Evolutionary conservation across 176 grass and related monocot genomes (phyloP).

Genomic region (Oryza punctata): DNA sequence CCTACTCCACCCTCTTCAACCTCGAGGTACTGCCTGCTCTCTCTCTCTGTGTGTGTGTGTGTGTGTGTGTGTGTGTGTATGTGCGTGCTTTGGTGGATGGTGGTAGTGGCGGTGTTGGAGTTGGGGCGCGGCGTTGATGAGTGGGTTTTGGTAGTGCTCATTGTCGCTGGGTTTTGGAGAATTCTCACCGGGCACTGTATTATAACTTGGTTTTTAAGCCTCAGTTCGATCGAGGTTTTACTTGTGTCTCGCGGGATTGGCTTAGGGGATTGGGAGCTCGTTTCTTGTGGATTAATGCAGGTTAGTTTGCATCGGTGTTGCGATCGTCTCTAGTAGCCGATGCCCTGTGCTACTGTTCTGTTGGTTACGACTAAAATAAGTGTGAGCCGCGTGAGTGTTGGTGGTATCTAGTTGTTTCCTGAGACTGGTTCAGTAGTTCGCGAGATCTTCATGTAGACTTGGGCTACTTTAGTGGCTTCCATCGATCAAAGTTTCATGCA

Average conservation of each 20-base stretch:
- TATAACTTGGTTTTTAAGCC: neutral
- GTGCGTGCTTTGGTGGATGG: neutral
- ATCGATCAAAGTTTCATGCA: neutral
- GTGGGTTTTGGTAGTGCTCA: neutral
- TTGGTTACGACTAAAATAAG: slow-evolving; percentile 8
- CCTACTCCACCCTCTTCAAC: slow-evolving; percentile 86
- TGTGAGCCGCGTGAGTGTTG: neutral
- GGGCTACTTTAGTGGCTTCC: neutral
- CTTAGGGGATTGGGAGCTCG: neutral
- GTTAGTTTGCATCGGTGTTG: neutral
- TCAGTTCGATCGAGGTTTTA: neutral
- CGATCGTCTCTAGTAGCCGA: neutral
- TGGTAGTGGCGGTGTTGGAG: neutral
- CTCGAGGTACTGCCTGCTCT: slow-evolving; percentile 60
- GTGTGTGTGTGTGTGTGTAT: too few species aligned
- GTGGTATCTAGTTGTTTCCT: neutral
- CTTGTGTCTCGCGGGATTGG: neutral
- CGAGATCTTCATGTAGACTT: neutral
- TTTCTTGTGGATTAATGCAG: slow-evolving; percentile 33
- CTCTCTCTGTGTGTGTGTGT: too few species aligned
- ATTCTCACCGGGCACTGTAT: slow-evolving; percentile 7
- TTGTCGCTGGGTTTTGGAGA: slow-evolving; percentile 14
- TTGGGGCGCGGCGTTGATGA: neutral
- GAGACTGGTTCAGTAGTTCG: neutral
- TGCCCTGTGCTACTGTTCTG: slow-evolving; percentile 30